A percentile compares a stretch with the other conserved stretches of the same genome.
Evolutionary conservation across 768 basidiomycete genomes (phyloP).

Genomic region (Amyloporia xantha): DNA sequence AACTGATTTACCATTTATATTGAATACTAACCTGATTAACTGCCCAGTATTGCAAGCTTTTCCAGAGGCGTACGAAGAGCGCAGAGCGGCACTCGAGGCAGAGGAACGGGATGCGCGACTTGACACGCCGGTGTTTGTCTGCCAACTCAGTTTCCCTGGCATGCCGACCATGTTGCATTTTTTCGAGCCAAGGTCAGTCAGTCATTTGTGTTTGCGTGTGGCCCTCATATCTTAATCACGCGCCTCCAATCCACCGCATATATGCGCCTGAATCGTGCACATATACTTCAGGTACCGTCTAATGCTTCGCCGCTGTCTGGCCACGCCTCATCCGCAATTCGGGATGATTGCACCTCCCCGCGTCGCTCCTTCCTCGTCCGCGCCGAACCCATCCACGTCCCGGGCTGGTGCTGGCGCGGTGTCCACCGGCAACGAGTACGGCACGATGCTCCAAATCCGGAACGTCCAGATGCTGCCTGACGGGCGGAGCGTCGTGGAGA

Average conservation of each 20-base stretch:
- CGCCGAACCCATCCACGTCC: slow-evolving; percentile 14
- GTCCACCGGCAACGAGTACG: slow-evolving; percentile 61
- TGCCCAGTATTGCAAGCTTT: slow-evolving; percentile 60
- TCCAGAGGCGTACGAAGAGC: slow-evolving; percentile 56
- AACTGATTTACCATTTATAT: no score
- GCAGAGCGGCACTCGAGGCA: slow-evolving; percentile 55
- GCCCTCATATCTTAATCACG: no score
- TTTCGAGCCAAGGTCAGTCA: slow-evolving; percentile 73
- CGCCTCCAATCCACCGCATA: no score
- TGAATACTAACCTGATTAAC: background rate
- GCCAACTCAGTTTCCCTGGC: slow-evolving; percentile 85
- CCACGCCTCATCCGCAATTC: slow-evolving; percentile 68
- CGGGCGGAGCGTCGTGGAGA: slow-evolving; percentile 82
- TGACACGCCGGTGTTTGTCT: slow-evolving; percentile 88
- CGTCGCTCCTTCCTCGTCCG: slow-evolving; percentile 28
- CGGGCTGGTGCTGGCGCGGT: slow-evolving; percentile 17
- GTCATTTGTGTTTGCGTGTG: background rate
- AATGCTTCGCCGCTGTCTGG: slow-evolving; percentile 94
- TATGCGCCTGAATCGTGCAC: no score
- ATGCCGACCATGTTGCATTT: slow-evolving; percentile 88
- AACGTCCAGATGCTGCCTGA: slow-evolving; percentile 84
- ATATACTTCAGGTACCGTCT: slow-evolving; percentile 82
- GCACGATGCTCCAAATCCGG: slow-evolving; percentile 89
- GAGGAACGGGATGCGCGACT: slow-evolving; percentile 76
- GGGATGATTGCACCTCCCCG: slow-evolving; percentile 85